Evolutionary conservation across 306 rosid species (phyloP), one percentile per base, ranked within the genome.

Genomic region (Quercus bicolor): DNA sequence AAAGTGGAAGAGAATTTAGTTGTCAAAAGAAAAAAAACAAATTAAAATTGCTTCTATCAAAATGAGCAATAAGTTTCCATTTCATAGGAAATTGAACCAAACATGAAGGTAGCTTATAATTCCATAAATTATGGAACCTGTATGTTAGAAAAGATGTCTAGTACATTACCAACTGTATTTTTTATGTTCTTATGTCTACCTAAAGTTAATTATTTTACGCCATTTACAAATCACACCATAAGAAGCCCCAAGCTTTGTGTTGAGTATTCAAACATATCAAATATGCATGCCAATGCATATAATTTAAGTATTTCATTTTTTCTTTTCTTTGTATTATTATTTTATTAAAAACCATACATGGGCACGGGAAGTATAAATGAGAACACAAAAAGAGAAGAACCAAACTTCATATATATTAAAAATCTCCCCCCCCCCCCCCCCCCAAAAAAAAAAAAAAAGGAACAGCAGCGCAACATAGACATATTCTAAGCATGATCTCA

Each of bases 11-110:
- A 68, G 52, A 60, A 72, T 48, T 57, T 19, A 33, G 40, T 62
- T 62, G 31, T 75, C 85, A 73, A 80, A 80, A 84, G 70, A 37
- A 23, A 7, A 72, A 1, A 24, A 45, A 26, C 28, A 66, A 34
- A 23, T 19, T 18, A 18, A 68, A 33, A 68, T 29, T 65, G 45
- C 20, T 29, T 15, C 43, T 29, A 65, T 65, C 43, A 65, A 29
- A 29, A 65, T 65, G 70, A 19, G 26, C 15, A 34, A 34, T 5
- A 68, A 68, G n/a, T 34, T 16, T 4, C 15, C 51, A 68, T 34
- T 33, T 68, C 72, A 19, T n/a, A 10, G 72, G 21, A 19, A n/a
- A 68, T 19, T 68, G 52, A 68, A 34, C n/a, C 52, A 19, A 34
- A 68, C 6, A 6, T n/a, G 72, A 34, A 68, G 52, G 52, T 68